Percentiles rank a stretch among this genome's conserved stretches.
Conservation (phyloP, 2,329 filamentous ascomycete species). For the Hypoxylon sp. region DNA sequence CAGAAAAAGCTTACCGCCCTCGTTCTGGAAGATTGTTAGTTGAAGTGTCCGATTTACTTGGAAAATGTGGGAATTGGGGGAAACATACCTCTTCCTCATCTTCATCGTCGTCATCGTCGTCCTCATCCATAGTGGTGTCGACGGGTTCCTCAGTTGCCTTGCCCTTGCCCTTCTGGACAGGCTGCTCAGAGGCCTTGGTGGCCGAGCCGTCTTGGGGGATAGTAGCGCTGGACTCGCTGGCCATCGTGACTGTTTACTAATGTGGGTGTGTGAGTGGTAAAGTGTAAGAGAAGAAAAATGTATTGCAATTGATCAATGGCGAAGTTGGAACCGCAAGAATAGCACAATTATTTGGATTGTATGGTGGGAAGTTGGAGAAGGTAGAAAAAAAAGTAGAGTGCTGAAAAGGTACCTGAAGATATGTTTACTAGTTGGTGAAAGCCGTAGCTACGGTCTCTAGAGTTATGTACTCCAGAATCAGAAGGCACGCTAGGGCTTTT, state of each 20-base stretch:
- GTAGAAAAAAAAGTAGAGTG: constrained; percentile 36
- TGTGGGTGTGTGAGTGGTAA: neutral
- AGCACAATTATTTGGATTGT: constrained; percentile 46
- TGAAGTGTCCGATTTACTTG: neutral
- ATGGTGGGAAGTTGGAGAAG: constrained; percentile 39
- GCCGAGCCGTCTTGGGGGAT: constrained; percentile 64
- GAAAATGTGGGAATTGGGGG: constrained; percentile 28
- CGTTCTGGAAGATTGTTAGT: constrained; percentile 48
- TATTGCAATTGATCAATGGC: constrained; percentile 39
- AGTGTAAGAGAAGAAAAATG: constrained; percentile 12
- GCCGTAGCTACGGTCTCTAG: constrained; percentile 43
- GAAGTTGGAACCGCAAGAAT: constrained; percentile 30
- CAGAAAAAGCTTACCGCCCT: constrained; percentile 47
- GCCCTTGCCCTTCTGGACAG: constrained; percentile 89
- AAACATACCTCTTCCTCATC: constrained; percentile 66
- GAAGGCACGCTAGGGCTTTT: constrained; percentile 32
- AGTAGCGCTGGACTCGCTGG: constrained; percentile 65
- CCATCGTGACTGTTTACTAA: constrained; percentile 59
- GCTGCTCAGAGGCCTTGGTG: constrained; percentile 61
- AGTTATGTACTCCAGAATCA: constrained; percentile 42
- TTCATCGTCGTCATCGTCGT: constrained; percentile 74
- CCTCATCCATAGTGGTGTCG: constrained; percentile 80
- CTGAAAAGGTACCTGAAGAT: constrained; percentile 39
- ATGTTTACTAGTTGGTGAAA: constrained; percentile 50
- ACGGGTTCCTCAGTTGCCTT: constrained; percentile 67